Conservation (phyloP, 352 stramenopile species). For the Phytophthora fragariaefolia region DNA sequence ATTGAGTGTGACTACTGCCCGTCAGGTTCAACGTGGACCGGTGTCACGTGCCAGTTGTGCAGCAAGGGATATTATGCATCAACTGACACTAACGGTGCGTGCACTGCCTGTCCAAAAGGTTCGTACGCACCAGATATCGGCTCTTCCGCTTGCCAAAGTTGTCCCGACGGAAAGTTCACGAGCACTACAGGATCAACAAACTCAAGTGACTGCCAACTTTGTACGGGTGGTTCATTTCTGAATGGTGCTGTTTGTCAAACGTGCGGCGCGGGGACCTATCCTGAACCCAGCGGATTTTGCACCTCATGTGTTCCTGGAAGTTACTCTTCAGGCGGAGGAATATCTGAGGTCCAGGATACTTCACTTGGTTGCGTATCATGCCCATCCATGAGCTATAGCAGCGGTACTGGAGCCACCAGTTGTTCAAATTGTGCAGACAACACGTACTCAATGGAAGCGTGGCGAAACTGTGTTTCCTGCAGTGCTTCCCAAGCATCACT, state of each 20-base stretch:
- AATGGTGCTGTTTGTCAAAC: constrained; percentile 36
- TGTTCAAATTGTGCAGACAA: constrained; percentile 47
- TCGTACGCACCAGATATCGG: constrained; percentile 39
- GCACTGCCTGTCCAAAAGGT: constrained; percentile 49
- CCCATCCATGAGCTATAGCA: constrained; percentile 48
- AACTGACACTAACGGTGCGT: constrained; percentile 40
- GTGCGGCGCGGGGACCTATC: constrained; percentile 35
- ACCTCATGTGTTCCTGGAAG: constrained; percentile 50
- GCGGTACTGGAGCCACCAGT: constrained; percentile 24
- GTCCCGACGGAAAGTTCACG: constrained; percentile 48
- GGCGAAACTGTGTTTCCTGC: constrained; percentile 65
- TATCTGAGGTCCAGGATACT: neutral
- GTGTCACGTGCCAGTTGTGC: constrained; percentile 43
- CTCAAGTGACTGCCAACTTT: constrained; percentile 43
- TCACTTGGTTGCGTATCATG: constrained; percentile 49
- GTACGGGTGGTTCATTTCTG: constrained; percentile 37
- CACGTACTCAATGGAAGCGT: constrained; percentile 58
- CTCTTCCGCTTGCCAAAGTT: constrained; percentile 35
- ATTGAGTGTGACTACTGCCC: constrained; percentile 39
- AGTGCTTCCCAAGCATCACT: constrained; percentile 23
- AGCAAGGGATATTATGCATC: constrained; percentile 45
- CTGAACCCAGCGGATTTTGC: constrained; percentile 42
- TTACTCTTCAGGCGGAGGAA: constrained; percentile 33
- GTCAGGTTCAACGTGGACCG: constrained; percentile 34
- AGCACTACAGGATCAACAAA: constrained; percentile 30